These are phyloP conservation scores for Oryza brachyantha DNA, from an alignment of 176 grass and related monocot species.

Conservation along the genomic window DNA sequence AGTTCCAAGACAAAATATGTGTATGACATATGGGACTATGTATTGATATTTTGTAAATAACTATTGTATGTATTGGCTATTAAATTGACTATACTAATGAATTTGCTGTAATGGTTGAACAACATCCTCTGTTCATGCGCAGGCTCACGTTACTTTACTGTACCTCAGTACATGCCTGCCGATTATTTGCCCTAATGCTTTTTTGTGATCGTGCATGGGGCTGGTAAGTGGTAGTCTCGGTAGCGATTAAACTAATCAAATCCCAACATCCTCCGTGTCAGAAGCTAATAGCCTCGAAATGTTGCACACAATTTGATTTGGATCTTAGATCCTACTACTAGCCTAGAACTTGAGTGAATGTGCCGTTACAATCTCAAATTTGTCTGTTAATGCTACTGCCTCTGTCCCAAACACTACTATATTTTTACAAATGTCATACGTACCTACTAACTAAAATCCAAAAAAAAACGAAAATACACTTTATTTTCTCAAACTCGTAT, in stretches of 20 bases:
- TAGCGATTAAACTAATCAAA: slow-evolving; percentile 2
- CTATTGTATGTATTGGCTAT: too few relatives aligned
- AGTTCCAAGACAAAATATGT: too few relatives aligned
- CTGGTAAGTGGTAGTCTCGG: neutral
- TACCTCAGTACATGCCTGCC: neutral
- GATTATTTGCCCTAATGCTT: neutral
- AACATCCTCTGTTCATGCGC: slow-evolving; percentile 28
- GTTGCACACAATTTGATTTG: neutral
- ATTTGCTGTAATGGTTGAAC: neutral
- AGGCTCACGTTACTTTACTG: neutral
- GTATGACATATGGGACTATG: too few relatives aligned
- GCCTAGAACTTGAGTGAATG: neutral
- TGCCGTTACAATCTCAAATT: too few relatives aligned
- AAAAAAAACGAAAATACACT: too few relatives aligned
- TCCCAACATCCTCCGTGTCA: slow-evolving; percentile 35
- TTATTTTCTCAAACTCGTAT: too few relatives aligned
- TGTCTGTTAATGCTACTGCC: too few relatives aligned
- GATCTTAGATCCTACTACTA: neutral
- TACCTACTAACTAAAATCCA: too few relatives aligned
- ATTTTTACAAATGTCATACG: too few relatives aligned
- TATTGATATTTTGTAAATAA: too few relatives aligned
- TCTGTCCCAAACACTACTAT: too few relatives aligned
- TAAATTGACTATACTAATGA: too few relatives aligned
- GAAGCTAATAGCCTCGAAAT: neutral
- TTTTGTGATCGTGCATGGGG: slow-evolving; percentile 11